These are phyloP conservation scores for Penicillium bialowiezense DNA, from an alignment of 495 filamentous ascomycete species.

Conservation along the genomic window DNA sequence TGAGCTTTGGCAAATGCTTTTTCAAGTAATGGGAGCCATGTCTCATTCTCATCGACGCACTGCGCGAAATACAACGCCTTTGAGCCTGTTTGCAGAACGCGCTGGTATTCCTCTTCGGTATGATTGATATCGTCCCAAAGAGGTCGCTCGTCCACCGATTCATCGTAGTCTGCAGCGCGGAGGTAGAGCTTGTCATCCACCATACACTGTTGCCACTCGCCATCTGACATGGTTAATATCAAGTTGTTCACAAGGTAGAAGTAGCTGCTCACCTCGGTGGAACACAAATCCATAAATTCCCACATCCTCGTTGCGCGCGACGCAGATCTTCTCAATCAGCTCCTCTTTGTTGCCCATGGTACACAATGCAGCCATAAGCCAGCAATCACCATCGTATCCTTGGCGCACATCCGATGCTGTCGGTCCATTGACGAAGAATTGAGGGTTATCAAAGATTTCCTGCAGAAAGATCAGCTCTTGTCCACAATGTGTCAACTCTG, in stretches of 20 bases:
- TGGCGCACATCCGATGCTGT: constrained; percentile 81
- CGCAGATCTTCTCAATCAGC: constrained; percentile 78
- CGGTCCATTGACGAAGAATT: constrained; percentile 81
- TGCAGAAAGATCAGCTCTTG: constrained; percentile 19
- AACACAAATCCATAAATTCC: constrained; percentile 97
- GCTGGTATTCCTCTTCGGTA: constrained; percentile 75
- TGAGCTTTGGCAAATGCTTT: constrained; percentile 98
- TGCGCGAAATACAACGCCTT: constrained; percentile 83
- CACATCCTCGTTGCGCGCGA: constrained; percentile 72
- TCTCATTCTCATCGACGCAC: constrained; percentile 83
- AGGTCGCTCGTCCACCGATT: constrained; percentile 60
- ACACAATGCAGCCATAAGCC: constrained; percentile 84
- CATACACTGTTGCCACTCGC: constrained; percentile 88
- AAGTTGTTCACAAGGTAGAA: no score
- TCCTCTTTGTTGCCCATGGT: constrained; percentile 78
- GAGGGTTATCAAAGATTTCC: constrained; percentile 84
- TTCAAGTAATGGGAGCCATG: constrained; percentile 90
- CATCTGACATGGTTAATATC: no score
- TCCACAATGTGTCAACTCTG: neutral
- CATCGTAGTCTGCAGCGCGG: constrained; percentile 78
- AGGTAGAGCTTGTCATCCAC: constrained; percentile 87
- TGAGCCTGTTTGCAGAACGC: constrained; percentile 71
- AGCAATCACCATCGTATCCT: constrained; percentile 82
- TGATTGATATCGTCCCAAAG: constrained; percentile 72
- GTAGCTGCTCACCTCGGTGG: constrained; percentile 61